Evolutionary conservation across 345 rosid species (phyloP).

Genomic region (Erysimum cheiranthoides): DNA sequence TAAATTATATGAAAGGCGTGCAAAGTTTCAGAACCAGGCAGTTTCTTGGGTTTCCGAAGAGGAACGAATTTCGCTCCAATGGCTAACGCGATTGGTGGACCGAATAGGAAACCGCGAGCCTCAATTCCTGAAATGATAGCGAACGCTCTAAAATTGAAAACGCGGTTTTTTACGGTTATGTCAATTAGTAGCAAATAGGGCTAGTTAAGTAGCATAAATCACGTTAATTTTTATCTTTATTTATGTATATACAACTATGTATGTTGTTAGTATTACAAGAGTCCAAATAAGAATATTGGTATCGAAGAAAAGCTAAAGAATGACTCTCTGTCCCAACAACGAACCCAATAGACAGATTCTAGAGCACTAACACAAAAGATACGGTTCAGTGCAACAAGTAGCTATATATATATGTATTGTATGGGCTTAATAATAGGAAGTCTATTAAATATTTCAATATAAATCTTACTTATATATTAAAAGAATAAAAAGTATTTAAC

Average conservation of each 20-base stretch:
- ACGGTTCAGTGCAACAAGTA: conserved; percentile 31
- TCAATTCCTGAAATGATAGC: conserved; percentile 71
- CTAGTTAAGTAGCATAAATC: not conserved
- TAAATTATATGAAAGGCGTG: conserved; percentile 4
- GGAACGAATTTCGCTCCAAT: conserved; percentile 99
- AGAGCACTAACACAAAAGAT: conserved; percentile 32
- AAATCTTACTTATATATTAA: not conserved
- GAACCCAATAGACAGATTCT: conserved; percentile 46
- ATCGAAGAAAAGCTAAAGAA: conserved; percentile 15
- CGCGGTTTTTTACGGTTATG: not conserved
- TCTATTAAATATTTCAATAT: not conserved
- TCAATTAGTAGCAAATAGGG: conserved; percentile 15
- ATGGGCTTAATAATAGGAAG: conserved; percentile 1
- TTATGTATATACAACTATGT: not conserved
- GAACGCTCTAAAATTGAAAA: not conserved
- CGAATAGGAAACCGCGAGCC: conserved; percentile 95
- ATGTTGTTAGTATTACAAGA: not conserved
- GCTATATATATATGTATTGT: conserved; percentile 2
- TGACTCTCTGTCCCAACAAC: conserved; percentile 37
- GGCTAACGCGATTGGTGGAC: conserved; percentile 95
- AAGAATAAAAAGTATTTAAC: too few species aligned
- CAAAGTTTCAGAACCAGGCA: conserved; percentile 67
- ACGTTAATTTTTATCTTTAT: not conserved
- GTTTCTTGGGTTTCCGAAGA: conserved; percentile 83
- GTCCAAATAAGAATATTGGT: conserved; percentile 11